phyloP scores from a whole-genome alignment of 768 basidiomycete genomes.

The Austroboletus eburneus region DNA sequence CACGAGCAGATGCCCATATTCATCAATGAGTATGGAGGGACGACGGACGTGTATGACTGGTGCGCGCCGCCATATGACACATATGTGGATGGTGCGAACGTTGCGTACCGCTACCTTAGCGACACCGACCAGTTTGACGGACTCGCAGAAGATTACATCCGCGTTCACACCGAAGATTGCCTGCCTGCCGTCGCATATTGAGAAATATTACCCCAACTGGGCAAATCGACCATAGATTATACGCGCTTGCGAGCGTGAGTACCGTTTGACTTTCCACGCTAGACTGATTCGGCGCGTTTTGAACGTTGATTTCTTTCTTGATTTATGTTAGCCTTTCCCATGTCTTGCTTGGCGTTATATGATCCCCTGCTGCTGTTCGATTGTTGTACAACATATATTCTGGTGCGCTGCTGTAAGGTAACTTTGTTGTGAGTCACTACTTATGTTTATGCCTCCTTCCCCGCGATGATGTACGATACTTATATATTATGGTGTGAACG shows the following conservation, averaged over 20 bases:
- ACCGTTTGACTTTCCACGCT: not conserved
- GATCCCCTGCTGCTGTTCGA: not conserved
- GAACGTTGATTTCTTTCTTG: not conserved
- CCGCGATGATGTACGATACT: not conserved
- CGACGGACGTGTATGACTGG: constrained; percentile 21
- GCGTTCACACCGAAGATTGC: constrained; percentile 13
- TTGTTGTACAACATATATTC: constrained; percentile 5
- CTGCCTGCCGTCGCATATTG: constrained; percentile 20
- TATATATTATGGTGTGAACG: not conserved
- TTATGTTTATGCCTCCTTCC: not conserved
- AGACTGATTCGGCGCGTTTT: constrained; percentile 1
- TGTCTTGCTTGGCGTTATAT: not conserved
- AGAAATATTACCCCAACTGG: not conserved
- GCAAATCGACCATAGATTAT: constrained; percentile 2
- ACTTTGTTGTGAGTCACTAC: too few species aligned
- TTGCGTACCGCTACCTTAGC: constrained; percentile 10
- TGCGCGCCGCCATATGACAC: constrained; percentile 17
- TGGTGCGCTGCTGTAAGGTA: too few species aligned
- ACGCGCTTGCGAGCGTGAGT: not conserved
- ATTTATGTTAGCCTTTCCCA: constrained; percentile 2
- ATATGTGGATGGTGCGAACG: constrained; percentile 4
- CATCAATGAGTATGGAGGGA: constrained; percentile 23
- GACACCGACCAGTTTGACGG: constrained; percentile 5
- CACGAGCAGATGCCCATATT: constrained; percentile 26
- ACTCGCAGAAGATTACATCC: constrained; percentile 14